Conservation (phyloP, 192 early-diverging fungal genomes). For the Cetraspora pellucida region DNA sequence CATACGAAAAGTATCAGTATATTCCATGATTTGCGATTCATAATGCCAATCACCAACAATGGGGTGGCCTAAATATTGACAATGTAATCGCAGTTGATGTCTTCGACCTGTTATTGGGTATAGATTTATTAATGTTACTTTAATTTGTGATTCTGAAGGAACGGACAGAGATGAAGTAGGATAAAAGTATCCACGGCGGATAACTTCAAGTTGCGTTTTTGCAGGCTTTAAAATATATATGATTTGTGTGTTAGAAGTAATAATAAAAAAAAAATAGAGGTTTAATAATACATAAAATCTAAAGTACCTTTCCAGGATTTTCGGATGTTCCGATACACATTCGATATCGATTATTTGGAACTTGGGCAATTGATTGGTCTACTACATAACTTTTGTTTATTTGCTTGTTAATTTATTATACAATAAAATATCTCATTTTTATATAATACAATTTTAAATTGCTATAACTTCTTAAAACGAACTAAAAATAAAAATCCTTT, state of each 20-base stretch:
- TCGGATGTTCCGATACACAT: slow-evolving; percentile 38
- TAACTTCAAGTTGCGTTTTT: slow-evolving; percentile 37
- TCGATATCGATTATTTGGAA: slow-evolving; percentile 41
- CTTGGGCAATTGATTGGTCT: slow-evolving; percentile 41
- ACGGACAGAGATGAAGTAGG: not conserved
- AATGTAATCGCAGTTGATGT: slow-evolving; percentile 46
- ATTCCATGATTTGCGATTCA: slow-evolving; percentile 36
- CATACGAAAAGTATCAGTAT: slow-evolving; percentile 48
- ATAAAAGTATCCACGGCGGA: slow-evolving; percentile 38
- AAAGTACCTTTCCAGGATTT: slow-evolving; percentile 33
- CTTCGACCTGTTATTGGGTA: slow-evolving; percentile 40
- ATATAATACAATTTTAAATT: no score
- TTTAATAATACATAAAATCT: not conserved
- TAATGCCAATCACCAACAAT: slow-evolving; percentile 51
- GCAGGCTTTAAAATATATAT: slow-evolving; percentile 19
- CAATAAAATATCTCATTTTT: no score
- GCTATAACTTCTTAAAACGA: no score
- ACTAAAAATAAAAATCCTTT: no score
- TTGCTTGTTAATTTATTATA: no score
- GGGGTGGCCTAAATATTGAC: slow-evolving; percentile 41
- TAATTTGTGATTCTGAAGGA: slow-evolving; percentile 4
- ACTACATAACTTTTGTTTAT: slow-evolving; percentile 34
- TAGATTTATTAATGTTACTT: slow-evolving; percentile 9
- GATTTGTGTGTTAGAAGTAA: not conserved
- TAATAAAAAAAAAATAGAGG: not conserved